Evolutionary conservation across 2,329 filamentous ascomycete genomes (phyloP).

Genomic region (Cyphellophora attinorum): DNA sequence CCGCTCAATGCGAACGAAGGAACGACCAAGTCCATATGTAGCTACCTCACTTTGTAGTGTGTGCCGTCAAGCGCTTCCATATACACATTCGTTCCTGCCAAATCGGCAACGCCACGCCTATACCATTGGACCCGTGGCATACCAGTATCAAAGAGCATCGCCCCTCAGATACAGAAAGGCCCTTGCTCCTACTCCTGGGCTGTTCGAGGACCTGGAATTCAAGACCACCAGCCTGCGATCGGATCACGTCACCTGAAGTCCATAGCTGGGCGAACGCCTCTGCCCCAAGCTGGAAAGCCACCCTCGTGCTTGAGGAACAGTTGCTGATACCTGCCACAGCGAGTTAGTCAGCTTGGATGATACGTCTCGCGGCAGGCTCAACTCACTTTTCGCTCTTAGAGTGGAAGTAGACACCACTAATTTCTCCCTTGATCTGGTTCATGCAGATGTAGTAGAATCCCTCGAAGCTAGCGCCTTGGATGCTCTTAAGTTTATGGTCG

Average conservation of each 20-base stretch:
- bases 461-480: conserved; percentile 91
- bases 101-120: no score
- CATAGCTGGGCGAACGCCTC: conserved; percentile 72
- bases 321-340: conserved; percentile 67
- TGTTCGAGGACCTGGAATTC: background rate
- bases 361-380: no score
- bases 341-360: conserved; percentile 3
- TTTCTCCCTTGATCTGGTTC: conserved; percentile 76
- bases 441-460: conserved; percentile 99
- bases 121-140: no score
- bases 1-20: no score
- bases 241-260: conserved; percentile 58
- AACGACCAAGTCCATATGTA: no score
- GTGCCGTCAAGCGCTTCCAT: no score
- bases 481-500: conserved; percentile 82
- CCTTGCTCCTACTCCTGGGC: background rate
- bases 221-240: no score
- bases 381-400: conserved; percentile 93
- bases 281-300: conserved; percentile 68
- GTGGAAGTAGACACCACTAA: conserved; percentile 96
- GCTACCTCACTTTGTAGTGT: no score
- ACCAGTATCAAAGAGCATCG: no score
- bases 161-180: no score
- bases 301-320: conserved; percentile 82
- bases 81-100: no score